Evolutionary conservation across 2,329 filamentous ascomycete genomes (phyloP).

Genomic region (Clonostachys solani): DNA sequence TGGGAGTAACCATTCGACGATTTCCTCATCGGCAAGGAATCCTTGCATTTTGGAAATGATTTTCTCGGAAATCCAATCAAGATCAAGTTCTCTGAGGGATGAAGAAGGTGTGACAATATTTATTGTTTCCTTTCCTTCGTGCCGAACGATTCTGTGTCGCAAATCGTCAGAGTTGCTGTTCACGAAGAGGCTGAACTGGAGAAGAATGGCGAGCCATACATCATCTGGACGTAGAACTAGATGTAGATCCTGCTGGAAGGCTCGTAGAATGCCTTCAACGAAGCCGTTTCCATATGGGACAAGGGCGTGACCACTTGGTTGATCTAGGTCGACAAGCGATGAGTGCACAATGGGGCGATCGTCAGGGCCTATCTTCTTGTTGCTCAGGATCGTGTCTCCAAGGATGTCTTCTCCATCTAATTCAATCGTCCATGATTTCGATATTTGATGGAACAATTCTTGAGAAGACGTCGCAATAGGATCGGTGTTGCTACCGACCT

Average conservation of each 20-base stretch:
- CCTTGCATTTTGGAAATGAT: slow-evolving; percentile 21
- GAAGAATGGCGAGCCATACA: slow-evolving; percentile 45
- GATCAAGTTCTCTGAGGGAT: not conserved
- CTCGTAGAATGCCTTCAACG: slow-evolving; percentile 26
- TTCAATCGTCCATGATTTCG: too few relatives aligned
- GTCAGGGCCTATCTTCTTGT: too few relatives aligned
- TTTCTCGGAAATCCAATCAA: slow-evolving; percentile 1
- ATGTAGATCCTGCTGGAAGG: slow-evolving; percentile 37
- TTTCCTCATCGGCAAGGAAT: slow-evolving; percentile 30
- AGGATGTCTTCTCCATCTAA: too few relatives aligned
- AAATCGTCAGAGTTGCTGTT: slow-evolving; percentile 40
- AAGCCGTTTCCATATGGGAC: slow-evolving; percentile 25
- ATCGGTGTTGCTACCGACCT: not conserved
- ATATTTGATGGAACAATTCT: not conserved
- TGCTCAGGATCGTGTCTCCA: too few relatives aligned
- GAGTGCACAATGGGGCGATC: not conserved
- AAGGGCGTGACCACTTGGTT: not conserved
- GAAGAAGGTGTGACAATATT: too few relatives aligned
- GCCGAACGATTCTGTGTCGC: slow-evolving; percentile 31
- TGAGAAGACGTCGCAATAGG: not conserved
- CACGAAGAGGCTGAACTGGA: slow-evolving; percentile 40
- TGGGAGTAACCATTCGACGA: slow-evolving; percentile 45
- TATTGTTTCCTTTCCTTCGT: slow-evolving; percentile 22
- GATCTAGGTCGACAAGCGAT: not conserved
- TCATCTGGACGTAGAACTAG: slow-evolving; percentile 46